These are phyloP conservation scores for Termitomyces eurrhizus DNA, from an alignment of 768 basidiomycete species.

Conservation along the genomic window DNA sequence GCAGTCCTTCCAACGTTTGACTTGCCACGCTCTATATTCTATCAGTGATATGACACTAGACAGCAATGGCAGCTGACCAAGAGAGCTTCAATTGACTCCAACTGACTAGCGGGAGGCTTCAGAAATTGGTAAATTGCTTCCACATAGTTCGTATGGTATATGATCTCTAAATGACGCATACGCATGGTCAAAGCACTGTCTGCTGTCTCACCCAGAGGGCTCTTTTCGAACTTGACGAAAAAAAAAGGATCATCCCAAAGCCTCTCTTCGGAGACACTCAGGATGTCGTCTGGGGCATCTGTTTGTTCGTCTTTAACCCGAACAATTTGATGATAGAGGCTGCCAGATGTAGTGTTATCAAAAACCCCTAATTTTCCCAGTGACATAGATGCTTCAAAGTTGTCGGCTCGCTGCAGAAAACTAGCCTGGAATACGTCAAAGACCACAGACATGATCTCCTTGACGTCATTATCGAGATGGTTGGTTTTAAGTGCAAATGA, in stretches of 20 bases:
- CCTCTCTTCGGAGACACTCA: constrained; percentile 10
- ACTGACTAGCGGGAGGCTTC: constrained; percentile 88
- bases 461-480: constrained; percentile 49
- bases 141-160: constrained; percentile 92
- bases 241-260: constrained; percentile 66
- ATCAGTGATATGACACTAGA: background rate
- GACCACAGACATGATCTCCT: constrained; percentile 80
- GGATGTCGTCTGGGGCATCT: constrained; percentile 7
- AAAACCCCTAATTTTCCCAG: constrained; percentile 84
- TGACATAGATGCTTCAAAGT: constrained; percentile 80
- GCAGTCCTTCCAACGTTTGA: constrained; percentile 86
- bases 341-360: constrained; percentile 82
- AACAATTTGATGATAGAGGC: constrained; percentile 88
- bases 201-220: constrained; percentile 86
- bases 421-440: constrained; percentile 87
- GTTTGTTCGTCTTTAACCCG: constrained; percentile 43
- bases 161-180: constrained; percentile 95
- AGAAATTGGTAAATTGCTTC: constrained; percentile 91
- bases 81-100: constrained; percentile 93
- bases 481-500: constrained; percentile 81
- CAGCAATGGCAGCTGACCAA: constrained; percentile 46
- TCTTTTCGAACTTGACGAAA: constrained; percentile 86
- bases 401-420: constrained; percentile 80
- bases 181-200: constrained; percentile 86
- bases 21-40: constrained; percentile 74